phyloP scores from a whole-genome alignment of 2,329 filamentous ascomycete species.

The Ambrosiella xylebori region DNA sequence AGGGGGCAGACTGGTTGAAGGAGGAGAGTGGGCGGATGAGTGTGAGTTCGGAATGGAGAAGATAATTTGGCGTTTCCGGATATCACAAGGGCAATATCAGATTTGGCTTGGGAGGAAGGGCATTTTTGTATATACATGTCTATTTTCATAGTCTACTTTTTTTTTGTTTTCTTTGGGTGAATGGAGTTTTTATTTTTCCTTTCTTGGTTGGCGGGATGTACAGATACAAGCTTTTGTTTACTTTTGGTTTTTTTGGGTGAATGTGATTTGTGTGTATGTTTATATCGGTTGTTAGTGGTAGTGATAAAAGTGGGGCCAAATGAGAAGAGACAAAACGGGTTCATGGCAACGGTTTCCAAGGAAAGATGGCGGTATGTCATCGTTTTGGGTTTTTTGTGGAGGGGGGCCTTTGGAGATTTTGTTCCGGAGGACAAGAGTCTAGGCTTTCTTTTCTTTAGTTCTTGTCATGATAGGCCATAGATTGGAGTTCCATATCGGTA shows the following conservation, averaged over 20 bases:
- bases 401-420: too few relatives aligned
- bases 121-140: neutral
- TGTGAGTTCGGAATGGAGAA: neutral
- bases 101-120: neutral
- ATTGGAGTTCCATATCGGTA: too few relatives aligned
- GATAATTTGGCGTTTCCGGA: neutral
- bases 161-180: neutral
- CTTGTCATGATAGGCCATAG: too few relatives aligned
- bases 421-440: too few relatives aligned
- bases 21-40: slow-evolving; percentile 26
- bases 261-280: neutral
- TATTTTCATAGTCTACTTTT: too few relatives aligned
- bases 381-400: too few relatives aligned
- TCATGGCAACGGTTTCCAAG: too few relatives aligned
- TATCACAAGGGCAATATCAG: neutral
- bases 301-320: too few relatives aligned
- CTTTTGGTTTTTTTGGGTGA: neutral
- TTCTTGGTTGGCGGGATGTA: neutral
- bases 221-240: neutral
- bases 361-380: too few relatives aligned
- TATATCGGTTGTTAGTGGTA: neutral
- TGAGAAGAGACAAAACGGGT: too few relatives aligned
- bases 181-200: slow-evolving; percentile 2
- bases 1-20: slow-evolving; percentile 29
- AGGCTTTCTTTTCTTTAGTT: too few relatives aligned